Percentiles rank a stretch among this genome's conserved stretches.
Conservation (phyloP, 1,284 basidiomycete species). For the Sporisorium iseilematis-ciliati region DNA sequence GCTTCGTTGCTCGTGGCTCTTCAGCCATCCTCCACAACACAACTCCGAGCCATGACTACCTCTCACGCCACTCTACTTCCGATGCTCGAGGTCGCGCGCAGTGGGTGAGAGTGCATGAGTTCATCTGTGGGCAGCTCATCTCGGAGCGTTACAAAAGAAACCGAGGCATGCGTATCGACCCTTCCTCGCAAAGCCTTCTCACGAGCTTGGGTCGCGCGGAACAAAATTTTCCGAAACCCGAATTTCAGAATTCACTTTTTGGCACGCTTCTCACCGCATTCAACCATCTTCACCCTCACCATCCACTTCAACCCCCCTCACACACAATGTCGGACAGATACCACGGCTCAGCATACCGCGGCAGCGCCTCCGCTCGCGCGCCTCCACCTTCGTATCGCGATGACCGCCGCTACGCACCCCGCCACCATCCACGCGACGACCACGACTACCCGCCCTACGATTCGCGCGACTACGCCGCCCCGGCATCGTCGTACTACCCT, state of each 20-base stretch:
- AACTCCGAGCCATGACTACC: no score
- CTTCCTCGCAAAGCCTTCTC: no score
- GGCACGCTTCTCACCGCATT: background rate
- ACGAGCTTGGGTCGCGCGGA: no score
- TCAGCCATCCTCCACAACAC: no score
- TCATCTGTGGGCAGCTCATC: background rate
- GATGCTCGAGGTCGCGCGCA: background rate
- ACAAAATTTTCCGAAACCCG: background rate
- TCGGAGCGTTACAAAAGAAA: no score
- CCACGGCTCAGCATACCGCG: constrained; percentile 30
- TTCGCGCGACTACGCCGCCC: constrained; percentile 18
- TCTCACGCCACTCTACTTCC: no score
- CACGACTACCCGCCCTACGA: constrained; percentile 24
- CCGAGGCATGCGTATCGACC: no score
- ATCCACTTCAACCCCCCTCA: background rate
- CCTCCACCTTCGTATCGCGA: constrained; percentile 13
- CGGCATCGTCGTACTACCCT: constrained; percentile 24
- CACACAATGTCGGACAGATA: constrained; percentile 38
- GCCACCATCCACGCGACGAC: constrained; percentile 17
- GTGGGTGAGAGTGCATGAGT: background rate
- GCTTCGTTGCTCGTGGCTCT: no score
- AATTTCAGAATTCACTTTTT: background rate
- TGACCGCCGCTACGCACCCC: constrained; percentile 26
- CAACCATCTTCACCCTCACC: background rate
- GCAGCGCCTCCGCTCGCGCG: constrained; percentile 1